Conservation (phyloP, 2,329 filamentous ascomycete genomes). For the Penicillium sp. region DNA sequence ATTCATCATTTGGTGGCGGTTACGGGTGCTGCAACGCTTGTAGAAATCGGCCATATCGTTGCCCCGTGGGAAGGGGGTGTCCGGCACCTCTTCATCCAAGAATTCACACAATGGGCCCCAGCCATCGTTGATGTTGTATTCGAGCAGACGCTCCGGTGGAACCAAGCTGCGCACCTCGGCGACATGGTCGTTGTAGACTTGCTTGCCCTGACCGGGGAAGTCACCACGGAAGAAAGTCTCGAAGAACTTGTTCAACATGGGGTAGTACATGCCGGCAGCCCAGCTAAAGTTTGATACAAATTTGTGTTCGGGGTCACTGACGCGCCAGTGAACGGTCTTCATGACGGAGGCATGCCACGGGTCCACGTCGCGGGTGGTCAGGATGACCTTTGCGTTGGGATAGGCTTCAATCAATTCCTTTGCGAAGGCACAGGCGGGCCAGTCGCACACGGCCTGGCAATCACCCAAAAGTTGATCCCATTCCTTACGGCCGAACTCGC, state of each 20-base stretch:
- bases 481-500: slow-evolving; percentile 59
- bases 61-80: slow-evolving; percentile 47
- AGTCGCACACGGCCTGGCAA: slow-evolving; percentile 63
- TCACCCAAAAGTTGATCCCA: slow-evolving; percentile 64
- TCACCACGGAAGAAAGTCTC: slow-evolving; percentile 62
- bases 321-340: slow-evolving; percentile 64
- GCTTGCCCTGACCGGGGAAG: slow-evolving; percentile 60
- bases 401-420: slow-evolving; percentile 66
- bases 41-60: slow-evolving; percentile 53
- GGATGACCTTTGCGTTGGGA: slow-evolving; percentile 64
- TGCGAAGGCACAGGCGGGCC: slow-evolving; percentile 61
- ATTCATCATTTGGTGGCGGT: slow-evolving; percentile 53
- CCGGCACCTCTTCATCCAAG: slow-evolving; percentile 48
- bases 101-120: slow-evolving; percentile 53
- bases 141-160: slow-evolving; percentile 48
- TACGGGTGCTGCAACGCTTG: slow-evolving; percentile 49
- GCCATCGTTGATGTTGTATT: slow-evolving; percentile 51
- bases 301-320: slow-evolving; percentile 56
- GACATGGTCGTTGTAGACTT: slow-evolving; percentile 55
- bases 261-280: slow-evolving; percentile 63
- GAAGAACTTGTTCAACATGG: slow-evolving; percentile 65
- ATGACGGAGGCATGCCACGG: slow-evolving; percentile 59
- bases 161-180: slow-evolving; percentile 47
- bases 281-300: slow-evolving; percentile 54
- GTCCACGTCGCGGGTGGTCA: slow-evolving; percentile 61